A percentile compares a stretch with the other conserved stretches of the same genome.
These are phyloP conservation scores for Schrenkiella parvula DNA, from an alignment of 345 rosid species.

Conservation along the genomic window DNA sequence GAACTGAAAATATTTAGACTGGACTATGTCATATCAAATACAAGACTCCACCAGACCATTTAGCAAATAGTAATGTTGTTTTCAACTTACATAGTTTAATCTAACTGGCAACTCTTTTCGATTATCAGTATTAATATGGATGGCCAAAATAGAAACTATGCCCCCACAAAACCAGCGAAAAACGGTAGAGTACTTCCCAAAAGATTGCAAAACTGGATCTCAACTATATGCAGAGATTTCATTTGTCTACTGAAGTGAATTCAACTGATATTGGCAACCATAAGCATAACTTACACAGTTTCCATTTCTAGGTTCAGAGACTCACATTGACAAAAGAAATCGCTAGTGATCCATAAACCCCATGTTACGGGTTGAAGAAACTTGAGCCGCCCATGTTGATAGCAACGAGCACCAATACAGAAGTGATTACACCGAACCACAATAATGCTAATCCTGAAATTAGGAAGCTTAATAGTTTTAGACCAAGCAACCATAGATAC, in stretches of 20 bases:
- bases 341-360: constrained; percentile 9
- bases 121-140: not conserved
- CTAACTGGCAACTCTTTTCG: not conserved
- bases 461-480: constrained; percentile 5
- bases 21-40: not conserved
- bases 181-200: not conserved
- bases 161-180: not conserved
- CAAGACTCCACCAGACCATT: not conserved
- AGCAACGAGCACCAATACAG: constrained; percentile 65
- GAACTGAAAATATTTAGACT: not conserved
- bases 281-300: not conserved
- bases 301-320: constrained; percentile 18
- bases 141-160: constrained; percentile 2
- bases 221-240: not conserved
- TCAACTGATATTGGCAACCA: not conserved
- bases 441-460: constrained; percentile 62
- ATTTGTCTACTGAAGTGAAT: not conserved
- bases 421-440: constrained; percentile 68
- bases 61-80: not conserved
- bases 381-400: constrained; percentile 59
- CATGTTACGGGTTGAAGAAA: constrained; percentile 76
- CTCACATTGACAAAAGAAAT: constrained; percentile 37
- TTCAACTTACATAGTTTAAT: not conserved
- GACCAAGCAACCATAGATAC: constrained; percentile 8
- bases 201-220: not conserved